Evolutionary conservation across 768 basidiomycete species (phyloP).

Genomic region (Coprinopsis cinerea): DNA sequence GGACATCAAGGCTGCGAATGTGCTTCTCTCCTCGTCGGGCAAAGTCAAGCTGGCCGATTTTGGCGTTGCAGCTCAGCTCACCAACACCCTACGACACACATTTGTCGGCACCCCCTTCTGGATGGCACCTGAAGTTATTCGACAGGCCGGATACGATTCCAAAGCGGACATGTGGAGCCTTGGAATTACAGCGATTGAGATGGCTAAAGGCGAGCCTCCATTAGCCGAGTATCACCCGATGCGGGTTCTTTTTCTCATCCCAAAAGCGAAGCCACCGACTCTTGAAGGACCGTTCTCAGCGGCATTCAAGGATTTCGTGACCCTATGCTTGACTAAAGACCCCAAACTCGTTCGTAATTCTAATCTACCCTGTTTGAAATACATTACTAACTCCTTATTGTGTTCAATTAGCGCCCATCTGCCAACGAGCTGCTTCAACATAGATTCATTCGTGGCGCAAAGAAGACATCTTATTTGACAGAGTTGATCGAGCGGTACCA

Average conservation of each 20-base stretch:
- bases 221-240: conserved; percentile 97
- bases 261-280: conserved; percentile 89
- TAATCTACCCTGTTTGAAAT: background rate
- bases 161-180: conserved; percentile 98
- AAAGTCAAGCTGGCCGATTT: conserved; percentile 98
- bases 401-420: conserved; percentile 64
- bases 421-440: conserved; percentile 93
- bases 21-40: conserved; percentile 84
- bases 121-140: conserved; percentile 99
- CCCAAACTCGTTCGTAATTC: conserved; percentile 55
- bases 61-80: conserved; percentile 96
- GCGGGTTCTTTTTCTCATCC: conserved; percentile 96
- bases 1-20: conserved; percentile 98
- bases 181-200: conserved; percentile 96
- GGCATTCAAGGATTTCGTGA: conserved; percentile 91
- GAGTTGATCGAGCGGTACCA: conserved; percentile 88
- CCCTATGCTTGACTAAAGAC: conserved; percentile 89
- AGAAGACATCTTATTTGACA: conserved; percentile 75
- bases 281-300: conserved; percentile 82
- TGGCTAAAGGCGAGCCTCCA: conserved; percentile 97
- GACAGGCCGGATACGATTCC: conserved; percentile 92
- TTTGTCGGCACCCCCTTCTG: conserved; percentile 97
- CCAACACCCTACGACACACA: conserved; percentile 89
- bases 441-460: conserved; percentile 82
- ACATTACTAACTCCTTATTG: conserved; percentile 2